phyloP scores from a whole-genome alignment of 441 rosid genomes.

The Arabidopsis lyrata region DNA sequence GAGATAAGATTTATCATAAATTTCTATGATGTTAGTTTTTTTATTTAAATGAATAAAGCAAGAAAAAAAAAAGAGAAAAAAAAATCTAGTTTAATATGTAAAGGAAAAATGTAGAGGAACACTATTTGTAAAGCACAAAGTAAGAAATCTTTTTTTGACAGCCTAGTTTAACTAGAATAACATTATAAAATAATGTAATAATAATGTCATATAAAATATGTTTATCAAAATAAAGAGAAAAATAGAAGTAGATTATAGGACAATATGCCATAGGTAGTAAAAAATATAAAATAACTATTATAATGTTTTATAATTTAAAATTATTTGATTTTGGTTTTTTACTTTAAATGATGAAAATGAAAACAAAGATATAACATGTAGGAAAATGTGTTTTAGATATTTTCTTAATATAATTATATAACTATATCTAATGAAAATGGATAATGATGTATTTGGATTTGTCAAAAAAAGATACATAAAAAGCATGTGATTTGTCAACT shows the following conservation, averaged over 20 bases:
- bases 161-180: background rate
- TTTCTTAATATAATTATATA: background rate
- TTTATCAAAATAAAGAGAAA: background rate
- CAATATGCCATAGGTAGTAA: background rate
- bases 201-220: background rate
- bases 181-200: background rate
- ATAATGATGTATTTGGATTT: background rate
- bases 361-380: too few relatives aligned
- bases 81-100: background rate
- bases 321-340: background rate
- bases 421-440: background rate
- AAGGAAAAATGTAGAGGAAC: too few relatives aligned
- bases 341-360: background rate
- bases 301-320: background rate
- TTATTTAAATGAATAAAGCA: background rate
- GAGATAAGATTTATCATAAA: background rate
- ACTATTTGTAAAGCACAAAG: background rate
- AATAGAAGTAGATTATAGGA: too few relatives aligned
- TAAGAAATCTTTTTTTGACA: too few relatives aligned
- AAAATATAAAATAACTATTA: too few relatives aligned
- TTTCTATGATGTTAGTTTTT: too few relatives aligned
- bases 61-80: too few relatives aligned
- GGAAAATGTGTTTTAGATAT: background rate
- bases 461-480: too few relatives aligned
- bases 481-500: too few relatives aligned